Conservation (phyloP, 73 alveolate genomes). For the Paramecium pentaurelia region DNA sequence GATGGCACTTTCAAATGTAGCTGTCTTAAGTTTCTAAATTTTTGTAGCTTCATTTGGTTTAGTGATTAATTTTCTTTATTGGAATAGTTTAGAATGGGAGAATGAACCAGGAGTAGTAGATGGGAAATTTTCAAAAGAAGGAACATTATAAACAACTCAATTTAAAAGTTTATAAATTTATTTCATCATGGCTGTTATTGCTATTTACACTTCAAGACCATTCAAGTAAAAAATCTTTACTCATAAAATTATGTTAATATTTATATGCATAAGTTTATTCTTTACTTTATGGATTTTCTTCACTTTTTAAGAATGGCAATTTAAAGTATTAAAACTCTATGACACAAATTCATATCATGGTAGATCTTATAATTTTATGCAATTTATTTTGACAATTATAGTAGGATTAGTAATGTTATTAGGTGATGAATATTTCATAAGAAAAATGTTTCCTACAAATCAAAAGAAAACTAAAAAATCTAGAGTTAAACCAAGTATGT, state of each 20-base stretch:
- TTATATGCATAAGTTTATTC: background rate
- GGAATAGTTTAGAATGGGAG: constrained; percentile 40
- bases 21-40: background rate
- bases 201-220: constrained; percentile 40
- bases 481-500: background rate
- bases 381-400: background rate
- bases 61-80: background rate
- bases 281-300: background rate
- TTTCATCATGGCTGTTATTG: constrained; percentile 7
- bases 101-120: background rate
- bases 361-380: background rate
- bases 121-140: constrained; percentile 42
- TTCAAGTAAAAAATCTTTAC: background rate
- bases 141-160: constrained; percentile 7
- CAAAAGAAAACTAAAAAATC: background rate
- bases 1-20: background rate
- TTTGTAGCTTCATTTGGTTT: background rate
- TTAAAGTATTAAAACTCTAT: background rate
- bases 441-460: background rate
- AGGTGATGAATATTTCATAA: background rate
- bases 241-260: background rate
- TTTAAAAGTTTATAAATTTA: background rate
- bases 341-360: background rate
- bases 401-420: constrained; percentile 9
- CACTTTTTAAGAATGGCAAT: background rate